phyloP scores from a whole-genome alignment of 2,329 filamentous ascomycete species.

The Diplodia mutila region DNA sequence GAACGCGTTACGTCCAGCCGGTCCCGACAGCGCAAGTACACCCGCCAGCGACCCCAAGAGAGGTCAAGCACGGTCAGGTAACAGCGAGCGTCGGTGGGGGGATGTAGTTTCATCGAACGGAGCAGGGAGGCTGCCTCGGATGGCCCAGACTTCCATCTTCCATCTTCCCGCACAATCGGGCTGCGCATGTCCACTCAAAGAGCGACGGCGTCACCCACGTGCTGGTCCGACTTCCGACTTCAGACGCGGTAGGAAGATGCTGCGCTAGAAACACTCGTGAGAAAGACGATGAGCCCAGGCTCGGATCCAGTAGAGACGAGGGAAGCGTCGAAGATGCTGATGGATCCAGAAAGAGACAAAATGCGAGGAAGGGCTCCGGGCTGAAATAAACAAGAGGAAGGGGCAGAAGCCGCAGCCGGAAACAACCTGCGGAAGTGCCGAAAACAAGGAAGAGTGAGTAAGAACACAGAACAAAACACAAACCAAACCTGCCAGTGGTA shows the following conservation, averaged over 20 bases:
- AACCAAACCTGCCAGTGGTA: neutral
- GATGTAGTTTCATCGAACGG: conserved; percentile 7
- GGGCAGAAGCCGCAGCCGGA: too few relatives aligned
- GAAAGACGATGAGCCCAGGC: neutral
- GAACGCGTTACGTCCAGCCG: conserved; percentile 12
- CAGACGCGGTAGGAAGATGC: conserved; percentile 1
- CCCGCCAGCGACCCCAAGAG: conserved; percentile 9
- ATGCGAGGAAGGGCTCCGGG: neutral
- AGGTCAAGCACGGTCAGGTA: conserved; percentile 11
- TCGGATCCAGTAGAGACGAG: neutral
- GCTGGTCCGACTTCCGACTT: conserved; percentile 13
- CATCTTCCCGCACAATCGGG: conserved; percentile 2
- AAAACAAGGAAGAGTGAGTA: neutral
- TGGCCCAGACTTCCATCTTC: conserved; percentile 7
- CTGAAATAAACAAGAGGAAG: neutral
- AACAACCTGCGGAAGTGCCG: too few relatives aligned
- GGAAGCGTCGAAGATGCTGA: conserved; percentile 1
- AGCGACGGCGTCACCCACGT: conserved; percentile 7
- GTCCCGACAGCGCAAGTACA: conserved; percentile 17
- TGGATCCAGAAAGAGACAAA: neutral
- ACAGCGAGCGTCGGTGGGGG: conserved; percentile 14
- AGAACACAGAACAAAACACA: neutral
- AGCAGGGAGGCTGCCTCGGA: neutral
- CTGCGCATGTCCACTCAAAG: conserved; percentile 10
- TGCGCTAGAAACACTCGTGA: neutral